phyloP scores from a whole-genome alignment of 305 asterid species.

The Nicotiana rustica region DNA sequence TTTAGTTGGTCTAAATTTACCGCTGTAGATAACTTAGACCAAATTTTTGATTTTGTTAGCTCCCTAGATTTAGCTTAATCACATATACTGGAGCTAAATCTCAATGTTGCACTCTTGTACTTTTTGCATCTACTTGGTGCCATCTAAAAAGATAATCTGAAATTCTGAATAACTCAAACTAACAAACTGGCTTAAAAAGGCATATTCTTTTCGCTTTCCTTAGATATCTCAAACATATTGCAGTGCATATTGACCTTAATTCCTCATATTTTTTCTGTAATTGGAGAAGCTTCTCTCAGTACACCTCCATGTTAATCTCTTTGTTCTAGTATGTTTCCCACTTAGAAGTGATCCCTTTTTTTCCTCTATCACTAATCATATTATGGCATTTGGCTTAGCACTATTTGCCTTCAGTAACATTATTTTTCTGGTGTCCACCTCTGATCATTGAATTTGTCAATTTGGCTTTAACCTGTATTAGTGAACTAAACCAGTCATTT shows the following conservation, averaged over 20 bases:
- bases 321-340: not conserved
- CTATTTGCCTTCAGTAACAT: slow-evolving; percentile 10
- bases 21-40: too few species aligned
- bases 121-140: too few species aligned
- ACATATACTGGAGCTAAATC: too few species aligned
- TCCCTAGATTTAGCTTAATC: too few species aligned
- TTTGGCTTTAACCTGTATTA: not conserved
- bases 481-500: slow-evolving; percentile 25
- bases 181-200: not conserved
- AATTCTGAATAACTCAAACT: too few species aligned
- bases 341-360: not conserved
- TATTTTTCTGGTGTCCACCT: slow-evolving; percentile 21
- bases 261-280: not conserved
- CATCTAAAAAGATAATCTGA: too few species aligned
- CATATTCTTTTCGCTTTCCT: not conserved
- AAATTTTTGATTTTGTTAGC: too few species aligned
- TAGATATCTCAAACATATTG: not conserved
- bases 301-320: not conserved
- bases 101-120: too few species aligned
- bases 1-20: too few species aligned
- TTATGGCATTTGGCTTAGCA: slow-evolving; percentile 21
- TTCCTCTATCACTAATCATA: not conserved
- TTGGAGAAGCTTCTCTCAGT: not conserved
- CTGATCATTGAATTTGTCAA: slow-evolving; percentile 21
- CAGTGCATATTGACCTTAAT: not conserved